Conservation (phyloP, 306 rosid species). For the Cyclanthera cordifolia region DNA sequence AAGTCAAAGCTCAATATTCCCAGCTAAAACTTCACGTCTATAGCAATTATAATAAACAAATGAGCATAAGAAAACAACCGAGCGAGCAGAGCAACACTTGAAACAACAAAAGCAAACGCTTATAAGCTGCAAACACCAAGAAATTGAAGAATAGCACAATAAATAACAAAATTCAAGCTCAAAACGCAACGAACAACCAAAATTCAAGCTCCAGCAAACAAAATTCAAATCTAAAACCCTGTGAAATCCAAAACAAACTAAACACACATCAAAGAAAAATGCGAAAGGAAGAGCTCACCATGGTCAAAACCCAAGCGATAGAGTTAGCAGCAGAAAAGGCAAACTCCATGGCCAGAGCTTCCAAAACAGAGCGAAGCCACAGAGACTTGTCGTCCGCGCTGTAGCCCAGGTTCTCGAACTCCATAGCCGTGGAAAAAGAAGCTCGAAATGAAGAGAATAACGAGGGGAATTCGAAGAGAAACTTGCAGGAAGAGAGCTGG, state of each 20-base stretch:
- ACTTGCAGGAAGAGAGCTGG: constrained; percentile 9
- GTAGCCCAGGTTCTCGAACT: constrained; percentile 19
- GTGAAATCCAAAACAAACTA: background rate
- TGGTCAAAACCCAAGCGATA: constrained; percentile 37
- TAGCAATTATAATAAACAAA: background rate
- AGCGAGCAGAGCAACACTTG: background rate
- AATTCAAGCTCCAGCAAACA: background rate
- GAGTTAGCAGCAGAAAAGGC: constrained; percentile 33
- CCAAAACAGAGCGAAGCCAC: constrained; percentile 25
- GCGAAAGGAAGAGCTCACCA: constrained; percentile 13
- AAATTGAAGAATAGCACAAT: background rate
- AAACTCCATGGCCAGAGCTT: constrained; percentile 33
- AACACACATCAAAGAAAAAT: background rate
- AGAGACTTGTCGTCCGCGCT: constrained; percentile 21
- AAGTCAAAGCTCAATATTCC: background rate
- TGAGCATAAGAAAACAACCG: background rate
- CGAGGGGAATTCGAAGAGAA: background rate
- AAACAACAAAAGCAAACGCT: background rate
- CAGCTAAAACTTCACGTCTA: background rate
- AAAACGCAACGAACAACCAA: background rate
- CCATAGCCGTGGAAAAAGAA: constrained; percentile 30
- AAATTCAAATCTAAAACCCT: background rate
- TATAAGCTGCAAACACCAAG: background rate
- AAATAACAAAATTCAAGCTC: background rate
- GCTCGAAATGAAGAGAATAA: constrained; percentile 10